A percentile compares a stretch with the other conserved stretches of the same genome.
phyloP scores from a whole-genome alignment of 495 filamentous ascomycete species.

The Delitschia confertaspora region DNA sequence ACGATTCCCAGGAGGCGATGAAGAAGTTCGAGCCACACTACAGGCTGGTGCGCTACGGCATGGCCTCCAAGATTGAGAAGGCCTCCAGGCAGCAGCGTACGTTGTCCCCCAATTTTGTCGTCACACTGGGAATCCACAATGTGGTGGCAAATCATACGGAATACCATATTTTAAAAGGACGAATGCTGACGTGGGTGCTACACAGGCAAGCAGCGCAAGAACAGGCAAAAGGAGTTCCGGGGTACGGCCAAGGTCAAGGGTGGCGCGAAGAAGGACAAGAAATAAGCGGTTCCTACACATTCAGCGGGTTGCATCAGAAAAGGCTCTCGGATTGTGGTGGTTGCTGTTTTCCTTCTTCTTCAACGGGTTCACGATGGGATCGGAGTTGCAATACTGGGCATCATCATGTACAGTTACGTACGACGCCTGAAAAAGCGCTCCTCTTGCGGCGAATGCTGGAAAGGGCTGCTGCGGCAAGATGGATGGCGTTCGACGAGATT shows the following conservation, averaged over 20 bases:
- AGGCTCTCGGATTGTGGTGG: conserved; percentile 5
- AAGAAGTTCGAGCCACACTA: conserved; percentile 99
- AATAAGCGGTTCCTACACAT: conserved; percentile 31
- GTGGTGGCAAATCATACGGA: background rate
- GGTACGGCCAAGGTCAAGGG: conserved; percentile 89
- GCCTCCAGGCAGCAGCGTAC: conserved; percentile 96
- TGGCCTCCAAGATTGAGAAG: conserved; percentile 88
- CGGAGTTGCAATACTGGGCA: conserved; percentile 19
- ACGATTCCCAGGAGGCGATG: conserved; percentile 92
- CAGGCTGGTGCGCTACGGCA: conserved; percentile 85
- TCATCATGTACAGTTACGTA: conserved; percentile 26
- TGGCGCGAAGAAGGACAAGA: conserved; percentile 56
- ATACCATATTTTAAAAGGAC: conserved; percentile 1
- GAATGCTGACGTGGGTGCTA: conserved; percentile 33
- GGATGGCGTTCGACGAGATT: conserved; percentile 28
- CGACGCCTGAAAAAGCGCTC: conserved; percentile 28
- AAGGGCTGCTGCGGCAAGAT: conserved; percentile 15
- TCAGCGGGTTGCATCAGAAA: background rate
- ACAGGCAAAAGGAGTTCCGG: conserved; percentile 95
- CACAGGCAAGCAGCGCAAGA: conserved; percentile 99
- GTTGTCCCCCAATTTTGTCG: no score
- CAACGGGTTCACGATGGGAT: conserved; percentile 10
- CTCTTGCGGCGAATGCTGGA: conserved; percentile 12
- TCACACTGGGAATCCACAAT: conserved; percentile 6
- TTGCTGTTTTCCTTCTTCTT: conserved; percentile 12